Conservation (phyloP, 441 rosid species). For the Erodium trifolium region DNA sequence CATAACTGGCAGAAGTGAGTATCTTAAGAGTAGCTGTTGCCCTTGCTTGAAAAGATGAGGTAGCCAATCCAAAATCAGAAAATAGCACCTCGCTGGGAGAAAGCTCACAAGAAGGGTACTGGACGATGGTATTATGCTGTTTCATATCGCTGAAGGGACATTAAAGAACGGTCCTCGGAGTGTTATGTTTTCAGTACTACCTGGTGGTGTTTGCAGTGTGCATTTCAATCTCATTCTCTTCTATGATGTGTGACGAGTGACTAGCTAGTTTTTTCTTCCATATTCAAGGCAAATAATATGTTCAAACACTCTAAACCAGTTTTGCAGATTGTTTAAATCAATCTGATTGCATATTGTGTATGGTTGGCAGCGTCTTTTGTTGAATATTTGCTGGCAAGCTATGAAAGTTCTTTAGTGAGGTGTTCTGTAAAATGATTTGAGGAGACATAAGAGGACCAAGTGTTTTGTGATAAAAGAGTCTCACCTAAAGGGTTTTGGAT, state of each 20-base stretch:
- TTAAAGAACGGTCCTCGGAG: not conserved
- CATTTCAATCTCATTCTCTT: not conserved
- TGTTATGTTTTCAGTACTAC: not conserved
- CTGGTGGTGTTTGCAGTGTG: conserved; percentile 1
- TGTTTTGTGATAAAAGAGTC: conserved; percentile 6
- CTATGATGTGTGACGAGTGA: not conserved
- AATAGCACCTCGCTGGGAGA: not conserved
- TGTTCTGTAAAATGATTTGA: not conserved
- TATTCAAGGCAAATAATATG: conserved; percentile 3
- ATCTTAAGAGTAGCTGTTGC: not conserved
- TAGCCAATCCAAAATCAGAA: conserved; percentile 2
- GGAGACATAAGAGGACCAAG: conserved; percentile 3
- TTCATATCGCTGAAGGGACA: not conserved
- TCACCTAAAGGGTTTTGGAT: conserved; percentile 6
- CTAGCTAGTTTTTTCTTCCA: not conserved
- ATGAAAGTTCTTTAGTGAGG: not conserved
- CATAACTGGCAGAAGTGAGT: not conserved
- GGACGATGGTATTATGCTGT: not conserved
- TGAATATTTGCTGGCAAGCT: not conserved
- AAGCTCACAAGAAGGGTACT: not conserved
- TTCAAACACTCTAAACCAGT: conserved; percentile 4
- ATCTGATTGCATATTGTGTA: not conserved
- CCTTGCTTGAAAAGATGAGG: not conserved
- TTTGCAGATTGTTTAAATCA: not conserved
- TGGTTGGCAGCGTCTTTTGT: too few species aligned